Evolutionary conservation across 805 yeast species (phyloP), one percentile per base, ranked within the genome.

Genomic region (Candida qinlingensis): DNA sequence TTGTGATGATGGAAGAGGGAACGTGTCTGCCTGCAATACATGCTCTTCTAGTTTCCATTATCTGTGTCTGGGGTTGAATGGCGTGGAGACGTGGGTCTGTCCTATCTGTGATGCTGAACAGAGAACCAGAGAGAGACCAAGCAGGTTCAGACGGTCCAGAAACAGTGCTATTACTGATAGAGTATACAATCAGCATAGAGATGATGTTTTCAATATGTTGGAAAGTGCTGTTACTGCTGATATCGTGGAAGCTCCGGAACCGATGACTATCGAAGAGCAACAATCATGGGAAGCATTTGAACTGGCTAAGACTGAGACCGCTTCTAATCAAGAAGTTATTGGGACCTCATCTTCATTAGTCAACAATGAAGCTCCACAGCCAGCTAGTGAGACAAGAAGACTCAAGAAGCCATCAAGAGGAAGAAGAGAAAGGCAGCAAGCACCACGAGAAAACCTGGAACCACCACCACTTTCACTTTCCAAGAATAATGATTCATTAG

Each of bases 71-170:
- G 76, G 75, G 3, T 38, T 66, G 1, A 41, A 52, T 1, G 55
- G 49, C 37, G 40, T 39, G 5, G 57, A 47, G 5, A 61, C 51
- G 12, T 76, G 80, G 81, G 62, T 61, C 49, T 77, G 82, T 56
- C 81, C 81, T n/a, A 67, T 74, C 51, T 77, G 82, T 55, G 79
- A 73, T 48, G 59, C 61, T 47, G 65, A 62, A 33, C 79, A 75
- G 57, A 72, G 47, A 30, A 45, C n/a, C 28, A 40, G 37, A 12
- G 49, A 50, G 13, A 51, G 58, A 12, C 55, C 59, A 19, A 54
- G 57, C 25, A 37, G 46, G n/a, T 57, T 54, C 41, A 52, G 64
- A 51, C 49, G 60, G 44, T 55, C 59, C n/a, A 49, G 63, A 38
- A 49, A 56, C 42, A 60, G 65, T 37, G 59, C 57, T n/a, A 55